Percentiles rank a stretch among this genome's conserved stretches.
phyloP scores from a whole-genome alignment of 768 basidiomycete genomes.

The Mycena crocata region DNA sequence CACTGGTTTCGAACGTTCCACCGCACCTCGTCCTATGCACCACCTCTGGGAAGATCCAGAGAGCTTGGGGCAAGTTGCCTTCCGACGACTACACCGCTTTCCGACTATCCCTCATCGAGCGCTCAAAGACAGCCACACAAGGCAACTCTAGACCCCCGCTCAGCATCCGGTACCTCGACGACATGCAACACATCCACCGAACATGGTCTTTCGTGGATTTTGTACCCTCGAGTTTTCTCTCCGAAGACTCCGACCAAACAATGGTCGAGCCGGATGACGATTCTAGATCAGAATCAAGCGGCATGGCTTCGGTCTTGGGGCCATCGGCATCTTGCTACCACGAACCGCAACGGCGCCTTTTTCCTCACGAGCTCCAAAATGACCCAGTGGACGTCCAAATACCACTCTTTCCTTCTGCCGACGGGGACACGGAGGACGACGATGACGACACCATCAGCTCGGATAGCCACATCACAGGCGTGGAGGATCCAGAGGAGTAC shows the following conservation, averaged over 20 bases:
- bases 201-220: not conserved
- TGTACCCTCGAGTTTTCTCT: constrained; percentile 14
- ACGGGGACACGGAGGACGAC: not conserved
- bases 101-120: not conserved
- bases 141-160: not conserved
- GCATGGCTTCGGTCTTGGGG: not conserved
- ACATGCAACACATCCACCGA: not conserved
- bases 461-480: constrained; percentile 18
- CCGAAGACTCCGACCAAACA: constrained; percentile 1
- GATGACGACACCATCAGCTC: constrained; percentile 20
- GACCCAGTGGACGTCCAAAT: not conserved
- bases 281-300: not conserved
- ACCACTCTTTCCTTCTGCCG: not conserved
- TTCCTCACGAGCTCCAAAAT: constrained; percentile 3
- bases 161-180: not conserved
- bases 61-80: not conserved
- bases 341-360: constrained; percentile 9
- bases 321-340: not conserved
- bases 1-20: not conserved
- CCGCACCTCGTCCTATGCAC: constrained; percentile 10
- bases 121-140: not conserved
- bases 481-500: constrained; percentile 19
- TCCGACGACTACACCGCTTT: not conserved
- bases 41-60: not conserved
- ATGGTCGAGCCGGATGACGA: not conserved